Percentiles rank a stretch among this genome's conserved stretches.
Conservation (phyloP, 768 basidiomycete genomes). For the Leucocoprinus leucothites region DNA sequence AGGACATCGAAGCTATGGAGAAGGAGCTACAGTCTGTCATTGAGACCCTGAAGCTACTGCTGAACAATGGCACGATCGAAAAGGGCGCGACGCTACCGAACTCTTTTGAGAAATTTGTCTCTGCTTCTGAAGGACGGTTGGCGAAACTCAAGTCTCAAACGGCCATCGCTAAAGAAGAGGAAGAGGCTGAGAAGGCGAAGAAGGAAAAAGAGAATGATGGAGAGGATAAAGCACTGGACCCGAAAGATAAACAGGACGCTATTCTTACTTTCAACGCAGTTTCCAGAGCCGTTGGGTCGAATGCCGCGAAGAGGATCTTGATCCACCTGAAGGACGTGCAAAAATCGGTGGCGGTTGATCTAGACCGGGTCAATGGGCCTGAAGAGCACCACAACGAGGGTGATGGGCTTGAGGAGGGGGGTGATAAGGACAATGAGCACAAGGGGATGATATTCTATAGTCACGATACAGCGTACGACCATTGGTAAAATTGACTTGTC, state of each 20-base stretch:
- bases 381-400: too few species aligned
- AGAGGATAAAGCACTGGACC: neutral
- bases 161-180: too few species aligned
- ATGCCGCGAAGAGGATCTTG: slow-evolving; percentile 4
- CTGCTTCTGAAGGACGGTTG: slow-evolving; percentile 7
- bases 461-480: too few species aligned
- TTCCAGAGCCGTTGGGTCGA: neutral
- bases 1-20: slow-evolving; percentile 7
- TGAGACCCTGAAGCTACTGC: slow-evolving; percentile 5
- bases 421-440: neutral
- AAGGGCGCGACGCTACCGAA: slow-evolving; percentile 7
- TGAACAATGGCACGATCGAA: neutral
- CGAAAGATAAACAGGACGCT: neutral
- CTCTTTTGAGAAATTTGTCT: slow-evolving; percentile 12
- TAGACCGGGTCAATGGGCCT: neutral
- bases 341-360: slow-evolving; percentile 10
- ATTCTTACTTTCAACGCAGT: slow-evolving; percentile 2
- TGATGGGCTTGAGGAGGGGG: neutral
- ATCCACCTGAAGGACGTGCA: slow-evolving; percentile 16
- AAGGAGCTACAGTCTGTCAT: slow-evolving; percentile 12
- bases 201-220: too few species aligned
- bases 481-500: too few species aligned
- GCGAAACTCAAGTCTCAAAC: slow-evolving; percentile 2
- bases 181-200: too few species aligned
- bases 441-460: neutral